Evolutionary conservation across 2,329 filamentous ascomycete genomes (phyloP).

Genomic region (Zymoseptoria passerinii): DNA sequence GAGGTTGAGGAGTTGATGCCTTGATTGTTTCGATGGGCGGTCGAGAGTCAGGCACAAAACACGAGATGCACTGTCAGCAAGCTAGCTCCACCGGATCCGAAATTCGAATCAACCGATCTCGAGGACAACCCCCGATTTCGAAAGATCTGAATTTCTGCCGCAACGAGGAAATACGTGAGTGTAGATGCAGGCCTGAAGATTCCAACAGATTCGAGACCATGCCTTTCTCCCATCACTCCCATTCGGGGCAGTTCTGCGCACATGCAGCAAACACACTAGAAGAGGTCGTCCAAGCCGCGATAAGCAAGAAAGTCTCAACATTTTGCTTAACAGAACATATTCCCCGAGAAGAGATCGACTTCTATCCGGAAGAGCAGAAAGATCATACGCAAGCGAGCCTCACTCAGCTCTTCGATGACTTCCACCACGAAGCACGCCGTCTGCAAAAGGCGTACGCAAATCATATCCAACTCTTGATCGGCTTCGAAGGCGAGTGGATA

Average conservation of each 20-base stretch:
- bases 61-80: neutral
- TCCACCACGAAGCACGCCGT: conserved; percentile 65
- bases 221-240: conserved; percentile 97
- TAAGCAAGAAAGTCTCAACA: conserved; percentile 67
- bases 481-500: conserved; percentile 92
- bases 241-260: conserved; percentile 94
- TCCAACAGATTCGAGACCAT: conserved; percentile 43
- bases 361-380: conserved; percentile 75
- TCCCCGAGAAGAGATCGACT: conserved; percentile 67
- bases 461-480: conserved; percentile 72
- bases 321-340: conserved; percentile 94
- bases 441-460: conserved; percentile 60
- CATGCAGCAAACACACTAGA: conserved; percentile 83
- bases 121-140: neutral
- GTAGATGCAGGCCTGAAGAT: neutral
- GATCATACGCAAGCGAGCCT: conserved; percentile 39
- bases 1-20: neutral
- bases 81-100: too few relatives aligned
- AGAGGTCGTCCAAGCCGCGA: conserved; percentile 70
- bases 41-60: neutral
- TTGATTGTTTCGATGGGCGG: neutral
- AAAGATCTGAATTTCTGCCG: neutral
- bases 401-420: conserved; percentile 54
- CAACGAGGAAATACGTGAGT: neutral
- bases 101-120: neutral